Evolutionary conservation across 371 early-diverging fungal species (phyloP).

Genomic region (Lichtheimia ornata): DNA sequence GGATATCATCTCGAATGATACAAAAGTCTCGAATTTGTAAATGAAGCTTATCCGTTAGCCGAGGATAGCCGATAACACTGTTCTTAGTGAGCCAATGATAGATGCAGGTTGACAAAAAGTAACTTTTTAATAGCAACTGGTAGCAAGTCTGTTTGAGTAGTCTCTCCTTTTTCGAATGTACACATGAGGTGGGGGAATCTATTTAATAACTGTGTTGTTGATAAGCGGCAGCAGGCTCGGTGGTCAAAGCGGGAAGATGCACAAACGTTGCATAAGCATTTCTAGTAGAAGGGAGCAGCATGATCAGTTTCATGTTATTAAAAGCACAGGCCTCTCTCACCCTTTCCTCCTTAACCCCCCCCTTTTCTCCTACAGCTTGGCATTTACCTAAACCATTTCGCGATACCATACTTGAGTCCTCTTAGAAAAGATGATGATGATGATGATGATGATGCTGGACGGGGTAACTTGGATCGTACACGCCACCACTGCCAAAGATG

Average conservation of each 20-base stretch:
- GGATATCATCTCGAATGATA: no score
- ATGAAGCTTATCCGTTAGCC: no score
- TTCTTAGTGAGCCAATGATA: no score
- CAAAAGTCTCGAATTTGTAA: no score
- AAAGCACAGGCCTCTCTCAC: neutral
- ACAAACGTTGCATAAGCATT: conserved; percentile 17
- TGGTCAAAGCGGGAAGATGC: conserved; percentile 8
- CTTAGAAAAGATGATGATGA: conserved; percentile 24
- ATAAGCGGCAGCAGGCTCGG: conserved; percentile 4
- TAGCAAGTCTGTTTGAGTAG: no score
- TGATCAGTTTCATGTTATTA: neutral
- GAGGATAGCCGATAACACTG: no score
- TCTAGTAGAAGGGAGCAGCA: conserved; percentile 1
- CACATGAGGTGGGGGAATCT: no score
- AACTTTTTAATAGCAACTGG: no score
- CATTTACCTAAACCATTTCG: conserved; percentile 35
- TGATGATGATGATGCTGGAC: conserved; percentile 1
- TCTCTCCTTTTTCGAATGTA: no score
- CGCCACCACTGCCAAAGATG: conserved; percentile 49
- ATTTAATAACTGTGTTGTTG: no score
- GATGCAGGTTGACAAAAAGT: no score
- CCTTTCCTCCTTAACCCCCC: neutral
- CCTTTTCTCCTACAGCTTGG: neutral
- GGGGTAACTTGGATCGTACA: conserved; percentile 15
- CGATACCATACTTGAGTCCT: conserved; percentile 29